These are phyloP conservation scores for Coriaria nepalensis DNA, from an alignment of 306 rosid species.

Conservation along the genomic window DNA sequence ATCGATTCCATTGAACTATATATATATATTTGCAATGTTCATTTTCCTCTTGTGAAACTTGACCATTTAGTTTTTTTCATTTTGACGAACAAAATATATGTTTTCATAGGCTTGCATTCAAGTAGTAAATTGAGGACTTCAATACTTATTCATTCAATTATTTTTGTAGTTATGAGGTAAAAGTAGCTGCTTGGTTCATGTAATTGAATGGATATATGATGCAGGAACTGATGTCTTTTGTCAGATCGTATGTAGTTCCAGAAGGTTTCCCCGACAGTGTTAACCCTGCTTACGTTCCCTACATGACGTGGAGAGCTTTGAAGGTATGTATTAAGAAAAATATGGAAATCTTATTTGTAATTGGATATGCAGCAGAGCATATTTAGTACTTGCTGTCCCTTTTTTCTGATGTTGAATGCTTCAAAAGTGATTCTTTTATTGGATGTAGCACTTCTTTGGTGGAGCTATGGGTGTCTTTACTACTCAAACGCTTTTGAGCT, in stretches of 20 bases:
- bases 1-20: no score
- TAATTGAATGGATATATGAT: slow-evolving; percentile 10
- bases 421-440: neutral
- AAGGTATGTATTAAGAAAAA: slow-evolving; percentile 36
- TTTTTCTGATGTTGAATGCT: no score
- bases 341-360: neutral
- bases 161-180: neutral
- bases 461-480: slow-evolving; percentile 99
- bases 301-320: slow-evolving; percentile 95
- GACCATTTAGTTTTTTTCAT: no score
- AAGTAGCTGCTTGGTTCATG: neutral
- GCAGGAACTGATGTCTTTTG: slow-evolving; percentile 64
- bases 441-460: slow-evolving; percentile 74
- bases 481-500: slow-evolving; percentile 74
- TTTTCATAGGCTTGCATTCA: no score
- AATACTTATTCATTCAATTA: slow-evolving; percentile 1
- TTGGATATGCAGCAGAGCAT: no score
- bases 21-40: no score
- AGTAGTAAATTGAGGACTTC: no score
- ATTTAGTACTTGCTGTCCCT: no score
- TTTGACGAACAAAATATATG: no score
- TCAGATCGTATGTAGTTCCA: slow-evolving; percentile 87
- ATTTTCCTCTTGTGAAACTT: no score
- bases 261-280: slow-evolving; percentile 93
- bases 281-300: slow-evolving; percentile 80